Conservation (phyloP, 805 yeast species). For the Ogataea corticis region DNA sequence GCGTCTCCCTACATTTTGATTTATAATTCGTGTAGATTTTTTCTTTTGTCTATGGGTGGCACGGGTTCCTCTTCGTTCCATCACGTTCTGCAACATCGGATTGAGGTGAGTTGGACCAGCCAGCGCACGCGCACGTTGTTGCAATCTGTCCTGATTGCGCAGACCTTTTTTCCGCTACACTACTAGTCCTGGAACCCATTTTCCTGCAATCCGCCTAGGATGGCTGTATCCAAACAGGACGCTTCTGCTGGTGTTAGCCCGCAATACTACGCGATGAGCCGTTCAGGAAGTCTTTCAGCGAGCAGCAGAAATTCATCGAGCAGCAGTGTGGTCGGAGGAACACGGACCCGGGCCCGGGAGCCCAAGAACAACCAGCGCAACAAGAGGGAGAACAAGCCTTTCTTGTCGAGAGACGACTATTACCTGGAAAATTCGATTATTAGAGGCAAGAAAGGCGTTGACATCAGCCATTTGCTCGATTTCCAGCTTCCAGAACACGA, state of each 20-base stretch:
- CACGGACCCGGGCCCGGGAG: slow-evolving; percentile 8
- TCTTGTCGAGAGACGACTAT: slow-evolving; percentile 17
- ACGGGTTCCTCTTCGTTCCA: too few species aligned
- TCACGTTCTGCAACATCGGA: too few species aligned
- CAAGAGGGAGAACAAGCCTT: slow-evolving; percentile 40
- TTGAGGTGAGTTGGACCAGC: too few species aligned
- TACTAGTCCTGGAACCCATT: too few species aligned
- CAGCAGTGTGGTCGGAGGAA: slow-evolving; percentile 3
- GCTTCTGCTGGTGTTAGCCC: neutral
- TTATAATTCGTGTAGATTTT: too few species aligned
- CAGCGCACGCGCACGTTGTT: too few species aligned
- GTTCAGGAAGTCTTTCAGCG: neutral
- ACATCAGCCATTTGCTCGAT: slow-evolving; percentile 65
- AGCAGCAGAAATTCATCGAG: too few species aligned
- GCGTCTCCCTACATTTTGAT: too few species aligned
- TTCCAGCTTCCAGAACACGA: slow-evolving; percentile 47
- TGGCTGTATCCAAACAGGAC: slow-evolving; percentile 3
- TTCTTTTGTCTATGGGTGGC: too few species aligned
- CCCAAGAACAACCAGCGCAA: slow-evolving; percentile 34
- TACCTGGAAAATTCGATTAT: slow-evolving; percentile 23
- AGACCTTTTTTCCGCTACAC: too few species aligned
- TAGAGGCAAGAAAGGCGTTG: slow-evolving; percentile 30
- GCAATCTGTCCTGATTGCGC: too few species aligned
- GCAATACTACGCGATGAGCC: neutral
- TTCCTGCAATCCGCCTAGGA: neutral